A percentile compares a stretch with the other conserved stretches of the same genome.
Conservation (phyloP, 305 asterid species). For the Striga hermonthica region DNA sequence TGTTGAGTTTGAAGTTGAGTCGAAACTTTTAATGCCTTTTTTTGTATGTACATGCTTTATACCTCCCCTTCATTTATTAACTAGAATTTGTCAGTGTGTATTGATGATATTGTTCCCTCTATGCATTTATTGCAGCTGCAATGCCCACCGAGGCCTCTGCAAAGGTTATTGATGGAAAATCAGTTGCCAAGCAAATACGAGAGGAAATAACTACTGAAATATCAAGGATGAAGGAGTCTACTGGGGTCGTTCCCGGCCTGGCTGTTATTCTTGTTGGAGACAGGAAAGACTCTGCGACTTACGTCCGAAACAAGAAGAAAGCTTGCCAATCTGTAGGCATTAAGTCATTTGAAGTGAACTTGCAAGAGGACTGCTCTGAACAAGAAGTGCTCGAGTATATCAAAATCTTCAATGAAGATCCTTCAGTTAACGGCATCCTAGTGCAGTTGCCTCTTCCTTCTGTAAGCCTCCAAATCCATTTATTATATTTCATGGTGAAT, state of each 20-base stretch:
- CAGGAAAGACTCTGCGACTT: constrained; percentile 91
- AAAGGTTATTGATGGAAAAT: constrained; percentile 82
- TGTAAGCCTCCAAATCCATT: constrained; percentile 46
- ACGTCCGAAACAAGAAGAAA: constrained; percentile 88
- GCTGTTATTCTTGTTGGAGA: constrained; percentile 94
- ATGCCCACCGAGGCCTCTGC: constrained; percentile 50
- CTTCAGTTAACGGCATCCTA: constrained; percentile 86
- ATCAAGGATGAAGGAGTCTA: constrained; percentile 74
- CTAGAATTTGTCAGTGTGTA: background rate
- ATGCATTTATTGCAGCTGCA: constrained; percentile 49
- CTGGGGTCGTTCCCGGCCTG: constrained; percentile 78
- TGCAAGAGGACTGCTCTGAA: constrained; percentile 71
- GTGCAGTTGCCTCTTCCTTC: constrained; percentile 93
- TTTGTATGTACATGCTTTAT: background rate
- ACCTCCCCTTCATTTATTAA: background rate
- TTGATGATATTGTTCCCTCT: constrained; percentile 24
- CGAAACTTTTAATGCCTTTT: background rate
- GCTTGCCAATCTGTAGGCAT: constrained; percentile 80
- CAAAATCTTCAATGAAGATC: constrained; percentile 67
- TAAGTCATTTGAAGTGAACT: constrained; percentile 68
- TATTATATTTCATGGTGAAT: background rate
- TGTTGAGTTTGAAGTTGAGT: background rate
- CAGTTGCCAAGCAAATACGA: constrained; percentile 63
- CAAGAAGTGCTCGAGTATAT: constrained; percentile 74
- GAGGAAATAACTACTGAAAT: constrained; percentile 78